A percentile compares a stretch with the other conserved stretches of the same genome.
phyloP scores from a whole-genome alignment of 768 basidiomycete species.

The Boletus sp. region DNA sequence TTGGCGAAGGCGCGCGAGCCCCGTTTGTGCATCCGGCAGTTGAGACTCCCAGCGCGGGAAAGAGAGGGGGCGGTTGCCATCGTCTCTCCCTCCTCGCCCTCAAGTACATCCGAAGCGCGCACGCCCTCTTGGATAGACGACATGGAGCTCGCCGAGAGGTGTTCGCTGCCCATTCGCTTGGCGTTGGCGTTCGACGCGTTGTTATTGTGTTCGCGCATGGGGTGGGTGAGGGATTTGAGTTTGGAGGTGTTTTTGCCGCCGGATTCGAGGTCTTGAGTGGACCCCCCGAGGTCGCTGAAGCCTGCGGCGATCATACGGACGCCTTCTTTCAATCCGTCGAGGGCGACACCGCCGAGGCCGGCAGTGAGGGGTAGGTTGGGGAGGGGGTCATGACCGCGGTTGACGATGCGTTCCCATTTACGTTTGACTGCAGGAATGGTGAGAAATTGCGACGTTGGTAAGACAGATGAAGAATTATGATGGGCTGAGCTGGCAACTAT shows the following conservation, averaged over 20 bases:
- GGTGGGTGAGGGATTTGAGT: neutral
- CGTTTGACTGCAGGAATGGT: conserved; percentile 54
- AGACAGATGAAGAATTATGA: no score
- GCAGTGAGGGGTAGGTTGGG: neutral
- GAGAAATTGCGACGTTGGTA: neutral
- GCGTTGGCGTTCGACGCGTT: conserved; percentile 20
- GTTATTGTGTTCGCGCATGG: conserved; percentile 15
- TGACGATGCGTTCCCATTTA: conserved; percentile 81
- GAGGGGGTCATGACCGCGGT: conserved; percentile 40
- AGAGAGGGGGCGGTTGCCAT: conserved; percentile 4
- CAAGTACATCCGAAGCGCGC: neutral
- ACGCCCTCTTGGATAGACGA: conserved; percentile 40
- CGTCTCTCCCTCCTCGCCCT: neutral
- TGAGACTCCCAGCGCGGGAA: conserved; percentile 17
- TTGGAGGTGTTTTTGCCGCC: neutral
- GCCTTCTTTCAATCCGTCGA: conserved; percentile 64
- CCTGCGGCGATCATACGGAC: conserved; percentile 57
- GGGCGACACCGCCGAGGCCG: conserved; percentile 20
- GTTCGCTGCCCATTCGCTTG: conserved; percentile 27
- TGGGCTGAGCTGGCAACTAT: neutral
- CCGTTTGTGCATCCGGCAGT: conserved; percentile 13
- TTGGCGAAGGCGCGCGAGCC: neutral
- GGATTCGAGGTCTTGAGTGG: conserved; percentile 14
- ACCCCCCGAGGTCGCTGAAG: conserved; percentile 30
- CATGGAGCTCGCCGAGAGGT: conserved; percentile 44